Evolutionary conservation across 192 early-diverging fungal genomes (phyloP).

Genomic region (Mortierella alpina): DNA sequence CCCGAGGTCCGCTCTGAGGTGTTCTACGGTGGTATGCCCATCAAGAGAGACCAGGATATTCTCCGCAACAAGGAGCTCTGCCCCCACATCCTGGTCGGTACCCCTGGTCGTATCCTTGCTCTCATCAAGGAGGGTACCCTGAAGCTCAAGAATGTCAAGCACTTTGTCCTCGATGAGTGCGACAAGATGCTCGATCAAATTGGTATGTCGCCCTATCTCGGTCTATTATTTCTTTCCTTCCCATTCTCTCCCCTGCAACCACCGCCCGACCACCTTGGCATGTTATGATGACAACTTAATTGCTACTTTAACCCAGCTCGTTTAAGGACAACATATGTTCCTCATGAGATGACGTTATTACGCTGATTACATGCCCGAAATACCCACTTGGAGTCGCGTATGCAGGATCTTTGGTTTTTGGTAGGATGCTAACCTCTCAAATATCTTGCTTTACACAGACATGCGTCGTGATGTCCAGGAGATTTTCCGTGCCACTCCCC

Average conservation of each 20-base stretch:
- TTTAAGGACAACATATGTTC: constrained; percentile 63
- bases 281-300: constrained; percentile 62
- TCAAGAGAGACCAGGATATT: constrained; percentile 84
- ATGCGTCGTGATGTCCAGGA: constrained; percentile 98
- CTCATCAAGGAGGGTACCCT: constrained; percentile 89
- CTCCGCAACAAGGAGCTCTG: constrained; percentile 86
- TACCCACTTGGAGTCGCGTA: not conserved
- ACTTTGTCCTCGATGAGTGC: constrained; percentile 99
- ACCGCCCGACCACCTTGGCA: not conserved
- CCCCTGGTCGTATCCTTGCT: constrained; percentile 92
- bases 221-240: not conserved
- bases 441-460: constrained; percentile 62
- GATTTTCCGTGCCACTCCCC: constrained; percentile 93
- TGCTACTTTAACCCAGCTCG: constrained; percentile 84
- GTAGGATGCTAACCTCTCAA: not conserved
- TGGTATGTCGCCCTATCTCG: constrained; percentile 66
- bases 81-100: constrained; percentile 97
- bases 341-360: constrained; percentile 53
- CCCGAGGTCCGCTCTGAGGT: constrained; percentile 93
- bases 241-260: not conserved
- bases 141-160: constrained; percentile 86
- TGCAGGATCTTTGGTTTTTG: constrained; percentile 1
- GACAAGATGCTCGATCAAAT: constrained; percentile 96
- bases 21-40: constrained; percentile 89
- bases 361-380: constrained; percentile 28